These are phyloP conservation scores for Ceratorhiza oryzae-sativae DNA, from an alignment of 1,284 basidiomycete species.

Conservation along the genomic window DNA sequence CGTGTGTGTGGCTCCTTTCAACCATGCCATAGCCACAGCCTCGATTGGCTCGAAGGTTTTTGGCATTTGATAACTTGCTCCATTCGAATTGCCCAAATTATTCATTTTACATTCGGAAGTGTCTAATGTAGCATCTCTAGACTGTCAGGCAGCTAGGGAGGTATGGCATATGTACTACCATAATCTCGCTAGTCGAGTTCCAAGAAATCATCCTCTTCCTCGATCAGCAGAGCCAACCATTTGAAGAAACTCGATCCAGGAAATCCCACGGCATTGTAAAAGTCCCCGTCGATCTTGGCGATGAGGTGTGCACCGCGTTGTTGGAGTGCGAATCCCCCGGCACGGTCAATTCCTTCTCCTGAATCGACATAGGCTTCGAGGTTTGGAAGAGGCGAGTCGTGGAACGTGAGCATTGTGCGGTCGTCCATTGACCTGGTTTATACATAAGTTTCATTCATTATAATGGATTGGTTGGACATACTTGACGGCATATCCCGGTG, in stretches of 20 bases:
- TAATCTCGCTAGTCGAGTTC: constrained; percentile 49
- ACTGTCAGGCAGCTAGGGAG: too few species aligned
- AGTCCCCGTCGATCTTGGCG: constrained; percentile 88
- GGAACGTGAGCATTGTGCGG: constrained; percentile 81
- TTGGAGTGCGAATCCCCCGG: constrained; percentile 96
- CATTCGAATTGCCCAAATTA: too few species aligned
- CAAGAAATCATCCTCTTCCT: constrained; percentile 78
- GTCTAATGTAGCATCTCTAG: too few species aligned
- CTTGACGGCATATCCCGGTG: constrained; percentile 88
- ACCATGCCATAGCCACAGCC: too few species aligned
- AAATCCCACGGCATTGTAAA: constrained; percentile 92
- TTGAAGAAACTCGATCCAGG: constrained; percentile 81
- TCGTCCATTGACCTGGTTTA: constrained; percentile 80
- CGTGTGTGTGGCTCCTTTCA: too few species aligned
- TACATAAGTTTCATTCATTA: neutral
- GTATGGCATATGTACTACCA: too few species aligned
- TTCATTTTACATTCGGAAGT: too few species aligned
- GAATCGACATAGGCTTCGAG: constrained; percentile 87
- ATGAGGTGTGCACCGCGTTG: constrained; percentile 81
- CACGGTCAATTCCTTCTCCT: constrained; percentile 89
- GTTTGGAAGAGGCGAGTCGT: constrained; percentile 69
- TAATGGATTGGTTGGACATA: constrained; percentile 50
- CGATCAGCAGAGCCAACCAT: constrained; percentile 67
- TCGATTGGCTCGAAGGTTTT: too few species aligned
- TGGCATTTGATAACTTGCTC: too few species aligned